phyloP scores from a whole-genome alignment of 768 basidiomycete genomes.

The Tubosaeta sp. region DNA sequence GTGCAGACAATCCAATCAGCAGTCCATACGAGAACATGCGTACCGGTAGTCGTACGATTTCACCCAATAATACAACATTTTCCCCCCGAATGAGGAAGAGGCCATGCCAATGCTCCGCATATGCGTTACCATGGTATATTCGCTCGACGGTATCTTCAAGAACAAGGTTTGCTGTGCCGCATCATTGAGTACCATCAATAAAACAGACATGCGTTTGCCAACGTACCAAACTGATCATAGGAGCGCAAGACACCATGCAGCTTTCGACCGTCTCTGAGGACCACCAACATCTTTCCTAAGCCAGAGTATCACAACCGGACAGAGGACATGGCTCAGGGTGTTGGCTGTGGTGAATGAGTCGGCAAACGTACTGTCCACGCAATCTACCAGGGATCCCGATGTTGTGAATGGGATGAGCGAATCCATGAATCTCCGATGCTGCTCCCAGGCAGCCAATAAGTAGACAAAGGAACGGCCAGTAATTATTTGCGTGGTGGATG shows the following conservation, averaged over 20 bases:
- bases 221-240: conserved; percentile 97
- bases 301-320: conserved; percentile 17
- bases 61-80: conserved; percentile 95
- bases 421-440: conserved; percentile 60
- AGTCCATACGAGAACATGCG: conserved; percentile 2
- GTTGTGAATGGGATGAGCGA: conserved; percentile 98
- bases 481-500: conserved; percentile 12
- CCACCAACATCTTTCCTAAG: conserved; percentile 97
- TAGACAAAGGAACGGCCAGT: conserved; percentile 25
- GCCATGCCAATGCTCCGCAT: conserved; percentile 84
- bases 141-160: conserved; percentile 94
- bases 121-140: conserved; percentile 84
- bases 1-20: conserved; percentile 6
- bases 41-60: conserved; percentile 67
- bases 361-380: conserved; percentile 98
- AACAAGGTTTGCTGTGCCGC: conserved; percentile 83
- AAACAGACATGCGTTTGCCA: background rate
- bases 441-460: conserved; percentile 38
- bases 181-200: background rate
- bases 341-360: conserved; percentile 44
- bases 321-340: conserved; percentile 39
- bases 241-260: conserved; percentile 93
- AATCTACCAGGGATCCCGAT: conserved; percentile 96
- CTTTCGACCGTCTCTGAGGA: conserved; percentile 94
- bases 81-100: conserved; percentile 95